Evolutionary conservation across 306 rosid genomes (phyloP), one percentile per base, ranked within the genome.

Genomic region (Vigna nakashimae): DNA sequence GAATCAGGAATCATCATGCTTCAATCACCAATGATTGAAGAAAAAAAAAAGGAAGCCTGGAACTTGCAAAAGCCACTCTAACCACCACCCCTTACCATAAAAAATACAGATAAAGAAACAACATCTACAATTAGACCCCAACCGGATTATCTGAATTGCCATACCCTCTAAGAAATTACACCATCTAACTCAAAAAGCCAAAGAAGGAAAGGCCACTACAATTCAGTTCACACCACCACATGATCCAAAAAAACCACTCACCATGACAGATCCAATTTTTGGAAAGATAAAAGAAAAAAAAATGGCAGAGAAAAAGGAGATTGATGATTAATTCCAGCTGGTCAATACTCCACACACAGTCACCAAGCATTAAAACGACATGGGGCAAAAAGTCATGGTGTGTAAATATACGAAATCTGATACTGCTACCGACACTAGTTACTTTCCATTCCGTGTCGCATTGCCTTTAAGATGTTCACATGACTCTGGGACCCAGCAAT

Each of bases 351-450:
- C 49, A 3, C 15, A 40, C 64, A 73, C 73, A 68, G 24, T 45
- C 14, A 68, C 76, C 45, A 74, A 73, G 81, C 86, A 74, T 32
- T 45, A 46, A 84, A 77, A 82, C 40, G 72, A 80, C 77, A 59
- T 50, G 71, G 36, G 78, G 22, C 57, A 76, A 82, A 76, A 84
- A 53, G 46, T 5, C 69, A 75, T 38, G 65, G 56, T 11, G 86
- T 49, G 82, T 69, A 69, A 77, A 85, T 62, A 51, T 2, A 81
- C 20, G 60, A 79, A 84, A 88, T 86, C 84, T 73, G 84, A 82
- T 69, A 75, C 86, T 40, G 65, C 92, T 40, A 79, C 97, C 92
- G 89, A 89, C 93, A 80, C 49, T 57, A 51, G 17, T 80, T 52
- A 79, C 88, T 88, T 71, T 36, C 46, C 75, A 45, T 77, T 74